A percentile compares a stretch with the other conserved stretches of the same genome.
These are phyloP conservation scores for Rhynchospora breviuscula DNA, from an alignment of 176 grass and related monocot species.

Conservation along the genomic window DNA sequence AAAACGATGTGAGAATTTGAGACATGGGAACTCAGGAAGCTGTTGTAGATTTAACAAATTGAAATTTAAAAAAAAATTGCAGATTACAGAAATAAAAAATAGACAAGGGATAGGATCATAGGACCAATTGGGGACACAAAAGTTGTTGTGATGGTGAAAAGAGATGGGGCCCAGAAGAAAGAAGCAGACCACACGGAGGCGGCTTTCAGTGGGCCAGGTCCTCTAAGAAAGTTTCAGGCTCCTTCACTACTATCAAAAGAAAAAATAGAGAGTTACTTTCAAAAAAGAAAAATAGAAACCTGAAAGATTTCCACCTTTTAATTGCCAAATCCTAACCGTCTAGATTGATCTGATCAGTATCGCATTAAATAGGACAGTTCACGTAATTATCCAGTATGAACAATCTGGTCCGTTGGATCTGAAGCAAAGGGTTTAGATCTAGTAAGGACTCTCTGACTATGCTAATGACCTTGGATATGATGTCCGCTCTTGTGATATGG, in stretches of 20 bases:
- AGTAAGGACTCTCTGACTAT: neutral
- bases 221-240: neutral
- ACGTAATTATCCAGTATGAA: no score
- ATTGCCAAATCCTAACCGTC: neutral
- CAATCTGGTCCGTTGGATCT: neutral
- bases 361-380: no score
- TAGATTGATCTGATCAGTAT: no score
- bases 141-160: neutral
- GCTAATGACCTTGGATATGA: neutral
- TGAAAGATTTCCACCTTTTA: neutral
- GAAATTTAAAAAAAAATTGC: neutral
- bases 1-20: neutral
- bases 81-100: neutral
- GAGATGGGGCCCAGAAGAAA: neutral
- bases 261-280: neutral
- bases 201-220: neutral
- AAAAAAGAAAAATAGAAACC: neutral
- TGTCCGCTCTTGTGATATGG: neutral
- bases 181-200: conserved; percentile 9
- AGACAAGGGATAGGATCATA: conserved; percentile 8
- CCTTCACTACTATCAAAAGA: neutral
- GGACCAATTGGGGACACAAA: neutral
- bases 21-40: neutral
- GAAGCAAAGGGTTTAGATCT: neutral
- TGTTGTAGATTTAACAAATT: neutral